phyloP scores from a whole-genome alignment of 2,329 filamentous ascomycete species.

The Paraphoma chrysanthemicola region DNA sequence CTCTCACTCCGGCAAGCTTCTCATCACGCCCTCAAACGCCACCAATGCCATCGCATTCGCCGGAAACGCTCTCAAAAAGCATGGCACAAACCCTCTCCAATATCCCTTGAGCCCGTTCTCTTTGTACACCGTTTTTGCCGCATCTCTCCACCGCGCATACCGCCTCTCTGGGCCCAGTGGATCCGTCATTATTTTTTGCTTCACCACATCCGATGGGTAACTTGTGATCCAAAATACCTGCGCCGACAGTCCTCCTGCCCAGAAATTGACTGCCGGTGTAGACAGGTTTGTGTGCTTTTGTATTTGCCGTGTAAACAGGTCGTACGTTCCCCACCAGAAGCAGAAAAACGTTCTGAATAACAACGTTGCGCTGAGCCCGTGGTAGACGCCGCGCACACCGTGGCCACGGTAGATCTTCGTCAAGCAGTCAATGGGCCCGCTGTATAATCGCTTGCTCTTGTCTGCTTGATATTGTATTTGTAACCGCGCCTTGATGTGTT shows the following conservation, averaged over 20 bases:
- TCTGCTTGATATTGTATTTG: slow-evolving; percentile 90
- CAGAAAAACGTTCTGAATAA: slow-evolving; percentile 95
- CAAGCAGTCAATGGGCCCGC: slow-evolving; percentile 84
- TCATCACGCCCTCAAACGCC: slow-evolving; percentile 92
- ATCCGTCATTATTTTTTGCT: slow-evolving; percentile 98
- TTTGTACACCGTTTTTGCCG: slow-evolving; percentile 75
- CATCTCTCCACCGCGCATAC: slow-evolving; percentile 80
- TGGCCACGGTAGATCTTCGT: slow-evolving; percentile 66
- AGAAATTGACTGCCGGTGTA: slow-evolving; percentile 88
- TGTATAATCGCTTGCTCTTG: slow-evolving; percentile 80
- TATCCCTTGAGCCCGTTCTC: slow-evolving; percentile 82
- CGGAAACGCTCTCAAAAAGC: slow-evolving; percentile 91
- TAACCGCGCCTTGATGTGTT: slow-evolving; percentile 92
- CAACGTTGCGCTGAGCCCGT: slow-evolving; percentile 82
- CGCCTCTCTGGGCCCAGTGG: slow-evolving; percentile 69
- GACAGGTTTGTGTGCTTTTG: slow-evolving; percentile 72
- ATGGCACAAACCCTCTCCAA: slow-evolving; percentile 91
- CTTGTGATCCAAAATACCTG: slow-evolving; percentile 94
- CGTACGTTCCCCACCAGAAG: slow-evolving; percentile 98
- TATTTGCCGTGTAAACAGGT: slow-evolving; percentile 76
- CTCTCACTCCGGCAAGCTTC: slow-evolving; percentile 50
- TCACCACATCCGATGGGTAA: slow-evolving; percentile 92
- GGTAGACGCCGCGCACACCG: slow-evolving; percentile 82
- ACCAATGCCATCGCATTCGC: slow-evolving; percentile 94
- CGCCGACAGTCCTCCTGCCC: slow-evolving; percentile 91